phyloP scores from a whole-genome alignment of 306 rosid genomes.

The Myrica gale region DNA sequence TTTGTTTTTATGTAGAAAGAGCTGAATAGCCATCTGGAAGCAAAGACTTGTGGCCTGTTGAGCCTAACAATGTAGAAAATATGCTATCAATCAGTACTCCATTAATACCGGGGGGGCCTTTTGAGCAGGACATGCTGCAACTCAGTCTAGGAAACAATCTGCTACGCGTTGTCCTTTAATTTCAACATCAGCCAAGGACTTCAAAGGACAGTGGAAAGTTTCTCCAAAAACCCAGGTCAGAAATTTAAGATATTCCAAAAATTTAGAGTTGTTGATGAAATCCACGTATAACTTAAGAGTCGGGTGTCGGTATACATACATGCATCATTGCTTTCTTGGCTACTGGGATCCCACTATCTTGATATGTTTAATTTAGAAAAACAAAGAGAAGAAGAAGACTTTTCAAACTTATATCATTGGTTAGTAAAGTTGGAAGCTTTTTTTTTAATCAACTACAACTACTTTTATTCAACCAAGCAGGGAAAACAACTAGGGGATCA shows the following conservation, averaged over 20 bases:
- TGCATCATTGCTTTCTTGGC: too few species aligned
- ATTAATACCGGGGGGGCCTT: too few species aligned
- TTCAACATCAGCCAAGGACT: not conserved
- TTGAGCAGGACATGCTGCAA: too few species aligned
- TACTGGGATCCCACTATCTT: not conserved
- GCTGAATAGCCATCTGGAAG: too few species aligned
- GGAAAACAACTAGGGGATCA: too few species aligned
- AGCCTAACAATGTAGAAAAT: too few species aligned
- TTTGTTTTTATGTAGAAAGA: too few species aligned
- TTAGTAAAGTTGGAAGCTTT: constrained; percentile 7
- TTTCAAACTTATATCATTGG: not conserved
- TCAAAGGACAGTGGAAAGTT: not conserved
- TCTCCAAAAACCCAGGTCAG: not conserved
- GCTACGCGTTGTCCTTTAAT: not conserved
- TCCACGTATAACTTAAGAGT: not conserved
- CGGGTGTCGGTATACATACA: too few species aligned
- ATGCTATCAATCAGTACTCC: too few species aligned
- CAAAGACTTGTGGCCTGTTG: too few species aligned
- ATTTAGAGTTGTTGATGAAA: not conserved
- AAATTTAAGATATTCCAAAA: not conserved
- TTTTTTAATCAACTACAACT: too few species aligned
- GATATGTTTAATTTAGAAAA: not conserved
- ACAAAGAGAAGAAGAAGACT: not conserved
- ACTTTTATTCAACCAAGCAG: too few species aligned
- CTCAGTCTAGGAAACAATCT: not conserved